phyloP scores from a whole-genome alignment of 805 yeast genomes.

The Cyberlindnera bimundalis region DNA sequence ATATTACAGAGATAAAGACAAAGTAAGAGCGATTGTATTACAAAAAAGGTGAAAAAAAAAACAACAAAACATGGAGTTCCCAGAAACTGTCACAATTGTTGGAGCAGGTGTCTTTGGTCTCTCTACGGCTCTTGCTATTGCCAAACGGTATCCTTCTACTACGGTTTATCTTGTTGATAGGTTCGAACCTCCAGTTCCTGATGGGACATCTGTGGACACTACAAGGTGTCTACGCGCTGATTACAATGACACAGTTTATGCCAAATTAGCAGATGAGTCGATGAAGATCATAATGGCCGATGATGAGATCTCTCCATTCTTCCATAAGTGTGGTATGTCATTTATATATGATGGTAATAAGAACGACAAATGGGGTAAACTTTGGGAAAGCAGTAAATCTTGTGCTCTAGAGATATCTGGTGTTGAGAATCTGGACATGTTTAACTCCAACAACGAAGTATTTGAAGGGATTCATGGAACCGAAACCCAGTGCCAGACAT shows the following conservation, averaged over 20 bases:
- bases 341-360: slow-evolving; percentile 10
- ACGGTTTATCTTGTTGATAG: slow-evolving; percentile 15
- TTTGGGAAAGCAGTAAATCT: slow-evolving; percentile 1
- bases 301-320: slow-evolving; percentile 8
- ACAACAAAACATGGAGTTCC: background rate
- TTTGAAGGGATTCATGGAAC: slow-evolving; percentile 11
- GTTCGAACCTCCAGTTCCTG: slow-evolving; percentile 19
- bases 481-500: background rate
- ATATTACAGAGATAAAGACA: too few relatives aligned
- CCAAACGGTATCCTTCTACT: slow-evolving; percentile 10
- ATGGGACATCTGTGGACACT: slow-evolving; percentile 19
- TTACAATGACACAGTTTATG: slow-evolving; percentile 13
- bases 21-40: too few relatives aligned
- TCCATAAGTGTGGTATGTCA: slow-evolving; percentile 19
- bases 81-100: slow-evolving; percentile 34
- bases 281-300: slow-evolving; percentile 12
- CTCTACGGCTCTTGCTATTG: slow-evolving; percentile 35
- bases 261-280: slow-evolving; percentile 10
- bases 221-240: slow-evolving; percentile 17
- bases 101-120: slow-evolving; percentile 50
- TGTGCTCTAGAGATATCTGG: slow-evolving; percentile 3
- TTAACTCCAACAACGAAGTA: slow-evolving; percentile 1
- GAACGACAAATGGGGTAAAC: slow-evolving; percentile 7
- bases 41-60: too few relatives aligned
- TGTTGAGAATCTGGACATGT: background rate